phyloP scores from a whole-genome alignment of 176 grass and related monocot species.

The Musa schizocarpa region DNA sequence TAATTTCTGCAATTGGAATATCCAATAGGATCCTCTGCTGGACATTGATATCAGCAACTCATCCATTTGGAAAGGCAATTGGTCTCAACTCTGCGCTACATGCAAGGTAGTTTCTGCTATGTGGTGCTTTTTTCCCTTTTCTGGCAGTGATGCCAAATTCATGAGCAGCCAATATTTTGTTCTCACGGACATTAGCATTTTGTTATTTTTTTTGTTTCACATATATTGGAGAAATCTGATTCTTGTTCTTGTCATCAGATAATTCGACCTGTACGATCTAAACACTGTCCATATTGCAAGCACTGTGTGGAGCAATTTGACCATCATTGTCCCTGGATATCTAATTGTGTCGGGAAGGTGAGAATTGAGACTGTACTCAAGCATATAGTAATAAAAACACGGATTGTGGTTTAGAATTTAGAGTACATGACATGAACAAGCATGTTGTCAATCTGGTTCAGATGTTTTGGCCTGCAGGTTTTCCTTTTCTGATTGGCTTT shows the following conservation, averaged over 20 bases:
- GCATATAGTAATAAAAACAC: background rate
- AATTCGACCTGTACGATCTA: constrained; percentile 89
- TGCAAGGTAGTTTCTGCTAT: constrained; percentile 63
- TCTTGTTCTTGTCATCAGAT: constrained; percentile 49
- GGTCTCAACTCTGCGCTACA: constrained; percentile 92
- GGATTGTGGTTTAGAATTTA: background rate
- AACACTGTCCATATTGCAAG: constrained; percentile 87
- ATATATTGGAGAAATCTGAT: background rate
- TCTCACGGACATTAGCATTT: background rate
- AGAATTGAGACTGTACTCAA: constrained; percentile 1
- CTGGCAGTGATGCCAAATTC: background rate
- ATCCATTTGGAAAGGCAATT: constrained; percentile 73
- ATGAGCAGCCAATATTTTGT: background rate
- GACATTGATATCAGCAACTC: constrained; percentile 68
- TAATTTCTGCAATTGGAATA: constrained; percentile 16
- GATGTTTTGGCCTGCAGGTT: background rate
- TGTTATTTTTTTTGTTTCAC: background rate
- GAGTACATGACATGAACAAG: background rate
- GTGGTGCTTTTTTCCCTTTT: background rate
- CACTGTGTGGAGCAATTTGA: constrained; percentile 94
- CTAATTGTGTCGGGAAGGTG: constrained; percentile 98
- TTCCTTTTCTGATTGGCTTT: background rate
- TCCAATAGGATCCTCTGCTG: constrained; percentile 69
- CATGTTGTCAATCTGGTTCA: background rate
- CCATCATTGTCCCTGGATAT: constrained; percentile 96